These are phyloP conservation scores for Nicotiana benthamiana DNA, from an alignment of 257 asterid species.

Conservation along the genomic window DNA sequence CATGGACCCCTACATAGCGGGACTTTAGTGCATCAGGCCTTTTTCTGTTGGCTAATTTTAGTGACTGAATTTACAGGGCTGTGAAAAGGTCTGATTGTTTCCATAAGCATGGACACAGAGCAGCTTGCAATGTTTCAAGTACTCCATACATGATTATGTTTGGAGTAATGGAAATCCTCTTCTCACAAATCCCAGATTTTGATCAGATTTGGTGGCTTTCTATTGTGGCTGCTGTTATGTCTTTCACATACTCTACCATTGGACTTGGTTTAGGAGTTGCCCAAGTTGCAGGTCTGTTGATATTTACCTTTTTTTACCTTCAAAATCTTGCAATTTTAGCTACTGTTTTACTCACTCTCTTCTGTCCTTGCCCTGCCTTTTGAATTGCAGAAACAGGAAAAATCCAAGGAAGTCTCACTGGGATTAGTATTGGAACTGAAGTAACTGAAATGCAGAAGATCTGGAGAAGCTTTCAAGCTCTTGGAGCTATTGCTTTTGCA, in stretches of 20 bases:
- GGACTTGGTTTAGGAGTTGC: slow-evolving; percentile 61
- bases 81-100: slow-evolving; percentile 53
- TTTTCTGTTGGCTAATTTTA: not conserved
- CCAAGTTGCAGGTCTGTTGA: slow-evolving; percentile 41
- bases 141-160: slow-evolving; percentile 64
- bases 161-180: slow-evolving; percentile 40
- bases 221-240: slow-evolving; percentile 68
- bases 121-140: slow-evolving; percentile 48
- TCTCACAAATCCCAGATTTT: slow-evolving; percentile 72
- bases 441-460: slow-evolving; percentile 17
- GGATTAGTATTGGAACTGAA: slow-evolving; percentile 19
- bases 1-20: not conserved
- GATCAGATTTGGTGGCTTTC: slow-evolving; percentile 74
- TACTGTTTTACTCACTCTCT: not conserved
- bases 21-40: too few relatives aligned
- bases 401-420: slow-evolving; percentile 22
- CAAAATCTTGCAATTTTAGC: not conserved
- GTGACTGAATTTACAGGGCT: slow-evolving; percentile 35
- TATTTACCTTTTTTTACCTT: not conserved
- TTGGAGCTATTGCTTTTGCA: slow-evolving; percentile 32
- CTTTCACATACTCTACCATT: slow-evolving; percentile 60
- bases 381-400: slow-evolving; percentile 14
- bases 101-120: slow-evolving; percentile 44
- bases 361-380: not conserved
- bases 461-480: slow-evolving; percentile 28